Percentiles rank a stretch among this genome's conserved stretches.
Evolutionary conservation across 202 grass and related monocot genomes (phyloP).

Genomic region (Zizania palustris): DNA sequence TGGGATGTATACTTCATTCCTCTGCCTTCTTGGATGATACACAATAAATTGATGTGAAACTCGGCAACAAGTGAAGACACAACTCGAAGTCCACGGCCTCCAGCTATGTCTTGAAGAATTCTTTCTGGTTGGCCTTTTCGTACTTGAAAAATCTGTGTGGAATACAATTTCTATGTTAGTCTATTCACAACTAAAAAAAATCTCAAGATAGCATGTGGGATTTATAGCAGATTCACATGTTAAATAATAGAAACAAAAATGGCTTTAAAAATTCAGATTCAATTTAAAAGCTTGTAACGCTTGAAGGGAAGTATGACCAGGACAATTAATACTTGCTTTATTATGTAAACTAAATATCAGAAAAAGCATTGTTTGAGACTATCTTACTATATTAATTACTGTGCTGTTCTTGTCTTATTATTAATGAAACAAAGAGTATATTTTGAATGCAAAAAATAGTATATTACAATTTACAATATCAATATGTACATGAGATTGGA

Average conservation of each 20-base stretch:
- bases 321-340: conserved; percentile 1
- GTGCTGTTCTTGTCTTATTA: not conserved
- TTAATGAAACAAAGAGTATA: not conserved
- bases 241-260: conserved; percentile 19
- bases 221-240: conserved; percentile 23
- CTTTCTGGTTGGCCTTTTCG: conserved; percentile 73
- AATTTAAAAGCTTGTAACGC: conserved; percentile 29
- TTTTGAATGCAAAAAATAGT: not conserved
- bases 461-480: not conserved
- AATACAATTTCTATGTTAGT: conserved; percentile 21
- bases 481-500: not conserved
- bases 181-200: conserved; percentile 17
- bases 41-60: conserved; percentile 81
- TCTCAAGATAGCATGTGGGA: not conserved
- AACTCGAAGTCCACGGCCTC: conserved; percentile 61
- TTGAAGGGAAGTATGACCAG: conserved; percentile 10
- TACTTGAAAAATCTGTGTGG: conserved; percentile 68
- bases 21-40: conserved; percentile 64
- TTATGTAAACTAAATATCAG: conserved; percentile 6
- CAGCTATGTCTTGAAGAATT: conserved; percentile 75
- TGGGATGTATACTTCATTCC: conserved; percentile 58
- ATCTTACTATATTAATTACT: not conserved
- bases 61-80: conserved; percentile 52
- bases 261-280: conserved; percentile 8
- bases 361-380: not conserved